Conservation (phyloP, 2,329 filamentous ascomycete genomes). For the Scedosporium boydii region DNA sequence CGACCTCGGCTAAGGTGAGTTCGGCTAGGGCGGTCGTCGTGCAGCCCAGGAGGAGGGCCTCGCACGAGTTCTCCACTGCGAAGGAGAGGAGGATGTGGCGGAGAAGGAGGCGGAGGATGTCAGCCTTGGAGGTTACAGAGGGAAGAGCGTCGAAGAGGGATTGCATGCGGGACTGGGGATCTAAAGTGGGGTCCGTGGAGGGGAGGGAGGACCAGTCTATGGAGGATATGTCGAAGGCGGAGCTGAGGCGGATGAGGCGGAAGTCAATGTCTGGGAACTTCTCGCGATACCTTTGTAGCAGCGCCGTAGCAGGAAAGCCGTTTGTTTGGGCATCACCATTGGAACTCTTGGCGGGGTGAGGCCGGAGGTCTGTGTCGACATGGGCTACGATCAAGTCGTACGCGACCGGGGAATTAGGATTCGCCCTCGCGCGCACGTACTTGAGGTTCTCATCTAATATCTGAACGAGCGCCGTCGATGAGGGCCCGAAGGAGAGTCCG, state of each 20-base stretch:
- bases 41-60: constrained; percentile 71
- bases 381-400: constrained; percentile 59
- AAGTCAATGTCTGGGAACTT: constrained; percentile 60
- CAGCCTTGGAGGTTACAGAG: constrained; percentile 65
- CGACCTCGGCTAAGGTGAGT: constrained; percentile 75
- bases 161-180: constrained; percentile 35
- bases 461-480: constrained; percentile 68
- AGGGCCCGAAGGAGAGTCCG: constrained; percentile 74
- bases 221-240: constrained; percentile 41
- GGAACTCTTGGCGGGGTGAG: constrained; percentile 1
- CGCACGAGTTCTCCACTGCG: constrained; percentile 50
- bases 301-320: constrained; percentile 23
- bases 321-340: neutral
- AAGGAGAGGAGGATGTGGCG: constrained; percentile 61
- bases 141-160: constrained; percentile 51
- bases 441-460: constrained; percentile 62
- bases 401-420: constrained; percentile 19
- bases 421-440: constrained; percentile 51
- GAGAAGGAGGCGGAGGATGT: constrained; percentile 62
- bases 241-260: constrained; percentile 52
- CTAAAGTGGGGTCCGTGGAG: constrained; percentile 11
- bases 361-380: constrained; percentile 33
- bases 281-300: constrained; percentile 44
- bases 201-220: constrained; percentile 45
- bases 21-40: constrained; percentile 84